These are phyloP conservation scores for Claviceps arundinis DNA, from an alignment of 2,329 filamentous ascomycete genomes.

Conservation along the genomic window DNA sequence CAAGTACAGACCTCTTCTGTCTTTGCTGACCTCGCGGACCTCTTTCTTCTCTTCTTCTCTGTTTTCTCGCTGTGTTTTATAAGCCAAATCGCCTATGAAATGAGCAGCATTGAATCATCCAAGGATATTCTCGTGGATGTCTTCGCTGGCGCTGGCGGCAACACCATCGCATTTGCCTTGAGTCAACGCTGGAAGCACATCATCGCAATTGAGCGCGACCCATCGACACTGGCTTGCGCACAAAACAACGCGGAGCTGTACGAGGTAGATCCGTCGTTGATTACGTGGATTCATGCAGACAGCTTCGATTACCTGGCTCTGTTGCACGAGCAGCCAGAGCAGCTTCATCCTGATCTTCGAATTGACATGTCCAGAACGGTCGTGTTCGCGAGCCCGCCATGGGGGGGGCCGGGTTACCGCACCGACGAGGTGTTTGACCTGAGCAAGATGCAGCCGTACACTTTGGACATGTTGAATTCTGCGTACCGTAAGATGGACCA, in stretches of 20 bases:
- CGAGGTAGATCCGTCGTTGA: constrained; percentile 54
- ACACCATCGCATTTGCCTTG: constrained; percentile 85
- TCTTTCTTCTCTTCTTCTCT: neutral
- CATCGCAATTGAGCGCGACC: constrained; percentile 79
- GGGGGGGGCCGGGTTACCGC: constrained; percentile 44
- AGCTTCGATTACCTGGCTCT: constrained; percentile 62
- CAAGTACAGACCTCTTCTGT: neutral
- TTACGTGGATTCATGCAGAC: constrained; percentile 79
- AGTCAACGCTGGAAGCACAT: constrained; percentile 68
- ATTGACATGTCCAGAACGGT: constrained; percentile 29
- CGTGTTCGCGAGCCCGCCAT: constrained; percentile 46
- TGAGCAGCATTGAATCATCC: constrained; percentile 39
- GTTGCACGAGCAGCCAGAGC: constrained; percentile 22
- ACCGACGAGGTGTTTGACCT: constrained; percentile 66
- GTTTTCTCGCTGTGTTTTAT: neutral
- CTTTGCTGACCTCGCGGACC: neutral
- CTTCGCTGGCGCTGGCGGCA: constrained; percentile 86
- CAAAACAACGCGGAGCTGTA: constrained; percentile 86
- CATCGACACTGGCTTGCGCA: constrained; percentile 70
- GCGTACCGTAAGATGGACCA: constrained; percentile 47
- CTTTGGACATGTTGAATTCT: constrained; percentile 45
- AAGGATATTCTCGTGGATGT: constrained; percentile 68
- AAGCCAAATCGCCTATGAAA: constrained; percentile 63
- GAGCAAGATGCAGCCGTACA: constrained; percentile 79
- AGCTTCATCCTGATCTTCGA: constrained; percentile 25